Percentiles rank a stretch among this genome's conserved stretches.
Conservation (phyloP, 2,329 filamentous ascomycete genomes). For the Lachnellula subtilissima region DNA sequence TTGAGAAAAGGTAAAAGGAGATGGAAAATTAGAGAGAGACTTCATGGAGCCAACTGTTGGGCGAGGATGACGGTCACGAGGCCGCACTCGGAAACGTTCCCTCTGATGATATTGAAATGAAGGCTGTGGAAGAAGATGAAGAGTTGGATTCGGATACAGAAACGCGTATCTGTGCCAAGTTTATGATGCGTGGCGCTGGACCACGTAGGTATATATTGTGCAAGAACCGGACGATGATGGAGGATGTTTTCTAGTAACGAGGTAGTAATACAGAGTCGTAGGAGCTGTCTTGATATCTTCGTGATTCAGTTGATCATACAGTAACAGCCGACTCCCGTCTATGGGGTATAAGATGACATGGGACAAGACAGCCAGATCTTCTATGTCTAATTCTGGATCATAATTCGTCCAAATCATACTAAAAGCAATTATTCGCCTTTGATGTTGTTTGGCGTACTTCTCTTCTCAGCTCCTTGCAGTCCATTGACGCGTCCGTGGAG, state of each 20-base stretch:
- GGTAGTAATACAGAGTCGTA: too few relatives aligned
- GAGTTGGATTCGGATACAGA: background rate
- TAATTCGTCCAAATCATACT: background rate
- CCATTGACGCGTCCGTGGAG: slow-evolving; percentile 65
- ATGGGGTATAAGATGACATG: too few relatives aligned
- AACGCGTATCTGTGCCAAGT: background rate
- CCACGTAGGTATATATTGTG: background rate
- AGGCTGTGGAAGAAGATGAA: background rate
- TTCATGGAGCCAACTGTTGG: background rate
- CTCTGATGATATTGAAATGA: background rate
- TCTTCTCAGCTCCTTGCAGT: slow-evolving; percentile 36
- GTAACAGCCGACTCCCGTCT: too few relatives aligned
- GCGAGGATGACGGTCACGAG: background rate
- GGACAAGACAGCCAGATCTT: too few relatives aligned
- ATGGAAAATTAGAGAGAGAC: background rate
- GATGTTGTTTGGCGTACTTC: slow-evolving; percentile 20
- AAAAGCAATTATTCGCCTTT: slow-evolving; percentile 21
- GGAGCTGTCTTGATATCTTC: too few relatives aligned
- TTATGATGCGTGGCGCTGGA: background rate
- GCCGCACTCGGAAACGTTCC: background rate
- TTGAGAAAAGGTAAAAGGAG: background rate
- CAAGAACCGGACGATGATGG: background rate
- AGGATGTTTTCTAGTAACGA: too few relatives aligned
- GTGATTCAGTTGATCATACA: too few relatives aligned
- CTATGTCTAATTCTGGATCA: background rate